Percentiles rank a stretch among this genome's conserved stretches.
Conservation (phyloP, 2,329 filamentous ascomycete species). For the Xylariales sp. region DNA sequence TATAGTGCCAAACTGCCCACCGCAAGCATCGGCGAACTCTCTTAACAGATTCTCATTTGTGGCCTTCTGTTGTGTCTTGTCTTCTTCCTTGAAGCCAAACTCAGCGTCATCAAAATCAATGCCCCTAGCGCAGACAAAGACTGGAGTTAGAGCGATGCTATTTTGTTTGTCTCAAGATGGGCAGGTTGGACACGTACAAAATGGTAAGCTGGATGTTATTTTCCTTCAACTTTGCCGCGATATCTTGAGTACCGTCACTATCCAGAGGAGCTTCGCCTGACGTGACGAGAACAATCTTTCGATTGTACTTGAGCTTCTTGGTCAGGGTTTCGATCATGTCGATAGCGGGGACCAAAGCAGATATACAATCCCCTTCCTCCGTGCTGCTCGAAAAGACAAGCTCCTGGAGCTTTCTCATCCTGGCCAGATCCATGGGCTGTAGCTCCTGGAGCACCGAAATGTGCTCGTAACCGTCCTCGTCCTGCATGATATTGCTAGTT, state of each 20-base stretch:
- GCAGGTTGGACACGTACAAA: too few species aligned
- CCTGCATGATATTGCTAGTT: slow-evolving; percentile 63
- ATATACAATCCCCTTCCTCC: slow-evolving; percentile 75
- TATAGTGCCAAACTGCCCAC: slow-evolving; percentile 67
- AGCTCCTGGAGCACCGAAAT: slow-evolving; percentile 75
- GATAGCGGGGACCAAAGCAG: slow-evolving; percentile 79
- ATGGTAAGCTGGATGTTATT: slow-evolving; percentile 74
- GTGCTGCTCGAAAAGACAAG: slow-evolving; percentile 65
- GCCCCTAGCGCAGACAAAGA: slow-evolving; percentile 47
- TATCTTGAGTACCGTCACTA: slow-evolving; percentile 51
- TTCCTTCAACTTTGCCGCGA: slow-evolving; percentile 69
- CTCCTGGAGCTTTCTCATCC: slow-evolving; percentile 61
- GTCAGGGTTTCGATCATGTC: slow-evolving; percentile 76
- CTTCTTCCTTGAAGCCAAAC: slow-evolving; percentile 87
- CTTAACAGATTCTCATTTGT: slow-evolving; percentile 69
- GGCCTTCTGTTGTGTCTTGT: slow-evolving; percentile 70
- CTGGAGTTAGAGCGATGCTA: slow-evolving; percentile 12
- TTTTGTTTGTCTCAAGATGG: not conserved
- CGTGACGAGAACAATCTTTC: slow-evolving; percentile 80
- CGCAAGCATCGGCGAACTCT: slow-evolving; percentile 61
- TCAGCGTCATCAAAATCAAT: slow-evolving; percentile 91
- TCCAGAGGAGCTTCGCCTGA: slow-evolving; percentile 74
- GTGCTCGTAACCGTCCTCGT: slow-evolving; percentile 72
- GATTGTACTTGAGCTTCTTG: slow-evolving; percentile 77
- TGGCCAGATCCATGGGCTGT: slow-evolving; percentile 57